Percentiles rank a stretch among this genome's conserved stretches.
Conservation (phyloP, 2,329 filamentous ascomycete species). For the Fusarium sp. region DNA sequence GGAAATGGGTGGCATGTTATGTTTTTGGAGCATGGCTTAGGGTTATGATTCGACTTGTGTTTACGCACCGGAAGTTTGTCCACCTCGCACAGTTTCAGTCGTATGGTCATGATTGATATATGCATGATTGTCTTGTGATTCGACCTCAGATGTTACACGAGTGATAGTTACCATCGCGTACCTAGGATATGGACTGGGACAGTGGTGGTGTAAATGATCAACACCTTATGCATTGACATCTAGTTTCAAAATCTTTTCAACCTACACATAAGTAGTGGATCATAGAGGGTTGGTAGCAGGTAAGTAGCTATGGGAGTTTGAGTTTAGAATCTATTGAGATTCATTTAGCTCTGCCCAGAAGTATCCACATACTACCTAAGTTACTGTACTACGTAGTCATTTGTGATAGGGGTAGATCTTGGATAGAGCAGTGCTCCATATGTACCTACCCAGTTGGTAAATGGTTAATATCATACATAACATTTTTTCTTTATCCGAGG, state of each 20-base stretch:
- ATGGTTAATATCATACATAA: no score
- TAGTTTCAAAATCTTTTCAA: background rate
- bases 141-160: background rate
- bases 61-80: constrained; percentile 15
- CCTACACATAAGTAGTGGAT: background rate
- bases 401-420: constrained; percentile 6
- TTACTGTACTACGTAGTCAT: background rate
- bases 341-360: constrained; percentile 1
- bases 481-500: background rate
- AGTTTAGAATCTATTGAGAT: constrained; percentile 1
- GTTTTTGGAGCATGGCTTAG: constrained; percentile 40
- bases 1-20: constrained; percentile 41
- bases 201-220: background rate
- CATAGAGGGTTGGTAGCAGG: background rate
- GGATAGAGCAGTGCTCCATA: background rate
- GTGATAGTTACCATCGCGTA: background rate
- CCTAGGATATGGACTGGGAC: background rate
- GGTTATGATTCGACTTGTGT: constrained; percentile 38
- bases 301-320: constrained; percentile 1
- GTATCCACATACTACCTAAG: background rate
- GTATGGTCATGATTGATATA: constrained; percentile 13
- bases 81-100: background rate
- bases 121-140: constrained; percentile 5
- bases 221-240: background rate
- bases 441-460: no score